Conservation (phyloP, 352 stramenopile genomes). For the Pythium volutum region DNA sequence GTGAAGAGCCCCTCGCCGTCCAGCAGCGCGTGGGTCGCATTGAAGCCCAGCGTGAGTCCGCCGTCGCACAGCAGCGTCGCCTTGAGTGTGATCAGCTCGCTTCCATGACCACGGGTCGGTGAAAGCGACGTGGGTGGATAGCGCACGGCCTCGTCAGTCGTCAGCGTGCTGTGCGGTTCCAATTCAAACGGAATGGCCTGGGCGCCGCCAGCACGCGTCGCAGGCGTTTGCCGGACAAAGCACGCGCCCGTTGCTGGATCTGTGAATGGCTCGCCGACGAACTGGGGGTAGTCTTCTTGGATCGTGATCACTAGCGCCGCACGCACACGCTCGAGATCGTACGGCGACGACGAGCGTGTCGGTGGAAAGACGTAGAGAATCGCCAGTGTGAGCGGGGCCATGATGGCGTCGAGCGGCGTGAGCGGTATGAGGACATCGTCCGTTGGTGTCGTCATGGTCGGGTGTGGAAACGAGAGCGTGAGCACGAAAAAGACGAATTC, state of each 20-base stretch:
- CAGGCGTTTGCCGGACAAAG: conserved; percentile 31
- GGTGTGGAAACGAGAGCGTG: too few relatives aligned
- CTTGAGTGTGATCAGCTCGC: conserved; percentile 35
- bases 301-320: conserved; percentile 32
- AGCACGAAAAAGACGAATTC: not conserved
- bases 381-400: conserved; percentile 39
- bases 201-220: conserved; percentile 8
- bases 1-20: conserved; percentile 55
- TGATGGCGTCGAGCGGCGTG: conserved; percentile 51
- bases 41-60: conserved; percentile 42
- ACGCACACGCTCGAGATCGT: conserved; percentile 42
- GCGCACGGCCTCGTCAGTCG: conserved; percentile 35
- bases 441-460: not conserved
- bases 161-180: conserved; percentile 16
- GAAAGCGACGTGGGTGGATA: conserved; percentile 36
- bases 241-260: conserved; percentile 29
- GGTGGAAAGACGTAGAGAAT: conserved; percentile 58
- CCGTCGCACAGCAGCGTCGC: conserved; percentile 41
- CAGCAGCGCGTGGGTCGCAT: conserved; percentile 42
- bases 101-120: conserved; percentile 14
- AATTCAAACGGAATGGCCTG: conserved; percentile 37
- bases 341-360: conserved; percentile 7
- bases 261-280: conserved; percentile 36
- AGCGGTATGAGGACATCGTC: conserved; percentile 22
- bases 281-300: conserved; percentile 42